A percentile compares a stretch with the other conserved stretches of the same genome.
These are phyloP conservation scores for Sphaerostilbella broomeana DNA, from an alignment of 2,329 filamentous ascomycete species.

Conservation along the genomic window DNA sequence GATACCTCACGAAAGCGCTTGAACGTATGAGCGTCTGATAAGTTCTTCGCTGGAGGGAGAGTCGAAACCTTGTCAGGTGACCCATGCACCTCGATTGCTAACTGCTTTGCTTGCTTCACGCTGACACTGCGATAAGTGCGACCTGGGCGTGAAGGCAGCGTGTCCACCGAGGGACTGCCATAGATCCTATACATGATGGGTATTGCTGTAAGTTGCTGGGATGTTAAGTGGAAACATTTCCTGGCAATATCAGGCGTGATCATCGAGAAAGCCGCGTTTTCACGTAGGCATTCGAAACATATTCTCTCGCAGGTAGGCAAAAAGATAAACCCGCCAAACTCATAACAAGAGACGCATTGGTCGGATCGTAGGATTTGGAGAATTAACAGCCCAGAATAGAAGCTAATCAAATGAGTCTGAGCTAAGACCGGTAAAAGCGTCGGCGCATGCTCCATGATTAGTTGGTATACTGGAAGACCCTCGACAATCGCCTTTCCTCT, in stretches of 20 bases:
- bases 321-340: slow-evolving; percentile 25
- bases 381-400: slow-evolving; percentile 19
- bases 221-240: slow-evolving; percentile 20
- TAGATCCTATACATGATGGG: slow-evolving; percentile 20
- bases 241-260: slow-evolving; percentile 17
- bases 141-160: slow-evolving; percentile 12
- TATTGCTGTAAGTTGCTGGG: slow-evolving; percentile 15
- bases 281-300: slow-evolving; percentile 24
- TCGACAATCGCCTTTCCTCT: slow-evolving; percentile 22
- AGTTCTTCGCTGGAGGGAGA: not conserved
- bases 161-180: slow-evolving; percentile 17
- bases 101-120: slow-evolving; percentile 23
- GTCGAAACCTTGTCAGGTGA: not conserved
- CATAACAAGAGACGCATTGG: slow-evolving; percentile 23
- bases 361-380: slow-evolving; percentile 18
- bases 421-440: slow-evolving; percentile 20
- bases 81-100: slow-evolving; percentile 22
- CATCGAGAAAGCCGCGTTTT: slow-evolving; percentile 22
- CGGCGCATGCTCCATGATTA: slow-evolving; percentile 35
- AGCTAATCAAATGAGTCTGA: slow-evolving; percentile 18
- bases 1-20: not conserved
- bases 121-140: slow-evolving; percentile 21
- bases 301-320: slow-evolving; percentile 27
- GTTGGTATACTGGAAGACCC: slow-evolving; percentile 31
- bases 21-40: not conserved